phyloP scores from a whole-genome alignment of 768 basidiomycete genomes.

The Leucogyrophana mollusca region DNA sequence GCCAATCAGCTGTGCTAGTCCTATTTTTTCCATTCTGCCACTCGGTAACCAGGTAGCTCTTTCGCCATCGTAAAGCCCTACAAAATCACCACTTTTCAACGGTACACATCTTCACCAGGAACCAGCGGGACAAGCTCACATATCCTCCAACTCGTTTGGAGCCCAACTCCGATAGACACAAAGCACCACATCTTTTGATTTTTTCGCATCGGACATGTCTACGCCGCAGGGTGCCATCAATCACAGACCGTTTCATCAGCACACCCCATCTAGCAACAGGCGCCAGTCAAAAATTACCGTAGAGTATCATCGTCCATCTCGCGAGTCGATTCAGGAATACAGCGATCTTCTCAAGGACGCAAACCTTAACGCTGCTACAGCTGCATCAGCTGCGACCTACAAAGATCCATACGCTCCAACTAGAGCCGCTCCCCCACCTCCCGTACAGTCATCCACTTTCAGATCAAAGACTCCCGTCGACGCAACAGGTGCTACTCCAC shows the following conservation, averaged over 20 bases:
- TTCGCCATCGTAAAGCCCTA: neutral
- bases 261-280: conserved; percentile 20
- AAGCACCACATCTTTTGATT: neutral
- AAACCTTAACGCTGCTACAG: conserved; percentile 53
- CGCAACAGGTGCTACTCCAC: conserved; percentile 29
- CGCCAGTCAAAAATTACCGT: conserved; percentile 64
- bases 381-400: conserved; percentile 30
- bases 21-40: conserved; percentile 1
- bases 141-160: neutral
- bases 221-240: conserved; percentile 48
- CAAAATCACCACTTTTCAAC: too few relatives aligned
- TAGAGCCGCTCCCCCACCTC: conserved; percentile 45
- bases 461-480: conserved; percentile 27
- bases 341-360: conserved; percentile 67
- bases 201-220: conserved; percentile 31
- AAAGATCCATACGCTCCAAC: conserved; percentile 42
- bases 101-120: too few relatives aligned
- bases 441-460: conserved; percentile 27
- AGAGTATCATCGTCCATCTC: conserved; percentile 73
- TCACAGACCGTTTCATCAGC: conserved; percentile 44
- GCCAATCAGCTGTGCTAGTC: neutral
- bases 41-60: conserved; percentile 1
- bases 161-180: neutral
- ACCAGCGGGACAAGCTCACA: too few relatives aligned
- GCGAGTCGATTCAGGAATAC: conserved; percentile 78